A percentile compares a stretch with the other conserved stretches of the same genome.
Evolutionary conservation across 768 basidiomycete genomes (phyloP).

Genomic region (Leccinum barrowsii): DNA sequence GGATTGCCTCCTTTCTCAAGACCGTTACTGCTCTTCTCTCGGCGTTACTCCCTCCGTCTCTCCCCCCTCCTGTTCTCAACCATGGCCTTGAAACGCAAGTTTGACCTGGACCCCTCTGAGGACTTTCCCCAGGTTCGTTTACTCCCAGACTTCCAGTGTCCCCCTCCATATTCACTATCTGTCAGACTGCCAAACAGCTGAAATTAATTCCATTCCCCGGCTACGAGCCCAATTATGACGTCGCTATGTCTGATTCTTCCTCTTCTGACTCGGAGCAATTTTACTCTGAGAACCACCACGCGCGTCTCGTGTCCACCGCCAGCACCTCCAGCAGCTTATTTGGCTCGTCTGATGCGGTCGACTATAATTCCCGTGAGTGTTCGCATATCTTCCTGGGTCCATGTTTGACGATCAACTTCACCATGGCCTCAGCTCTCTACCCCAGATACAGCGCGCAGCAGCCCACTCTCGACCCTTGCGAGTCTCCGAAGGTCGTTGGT

Average conservation of each 20-base stretch:
- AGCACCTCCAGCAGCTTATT: slow-evolving; percentile 53
- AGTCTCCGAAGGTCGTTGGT: slow-evolving; percentile 50
- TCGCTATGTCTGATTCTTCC: slow-evolving; percentile 60
- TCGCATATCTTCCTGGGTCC: not conserved
- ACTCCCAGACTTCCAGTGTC: slow-evolving; percentile 13
- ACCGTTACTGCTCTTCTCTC: slow-evolving; percentile 10
- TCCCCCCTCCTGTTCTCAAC: slow-evolving; percentile 13
- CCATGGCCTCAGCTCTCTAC: slow-evolving; percentile 36
- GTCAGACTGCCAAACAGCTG: slow-evolving; percentile 61
- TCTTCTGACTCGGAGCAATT: slow-evolving; percentile 56
- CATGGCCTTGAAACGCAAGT: slow-evolving; percentile 79
- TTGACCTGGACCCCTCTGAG: slow-evolving; percentile 56
- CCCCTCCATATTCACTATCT: slow-evolving; percentile 15
- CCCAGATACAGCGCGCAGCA: slow-evolving; percentile 66
- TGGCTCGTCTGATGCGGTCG: slow-evolving; percentile 45
- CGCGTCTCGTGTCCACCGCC: slow-evolving; percentile 61
- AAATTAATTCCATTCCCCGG: slow-evolving; percentile 77
- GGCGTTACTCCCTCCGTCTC: not conserved
- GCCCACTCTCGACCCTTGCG: slow-evolving; percentile 47
- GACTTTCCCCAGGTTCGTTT: slow-evolving; percentile 44
- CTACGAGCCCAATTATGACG: slow-evolving; percentile 57
- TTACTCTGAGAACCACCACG: slow-evolving; percentile 51
- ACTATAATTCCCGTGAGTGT: slow-evolving; percentile 47
- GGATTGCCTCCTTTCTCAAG: slow-evolving; percentile 25
- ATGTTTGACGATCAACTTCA: slow-evolving; percentile 1